Evolutionary conservation across 1,139 yeast genomes (phyloP), one percentile per base, ranked within the genome.

Genomic region (Kodamaea alishanica): DNA sequence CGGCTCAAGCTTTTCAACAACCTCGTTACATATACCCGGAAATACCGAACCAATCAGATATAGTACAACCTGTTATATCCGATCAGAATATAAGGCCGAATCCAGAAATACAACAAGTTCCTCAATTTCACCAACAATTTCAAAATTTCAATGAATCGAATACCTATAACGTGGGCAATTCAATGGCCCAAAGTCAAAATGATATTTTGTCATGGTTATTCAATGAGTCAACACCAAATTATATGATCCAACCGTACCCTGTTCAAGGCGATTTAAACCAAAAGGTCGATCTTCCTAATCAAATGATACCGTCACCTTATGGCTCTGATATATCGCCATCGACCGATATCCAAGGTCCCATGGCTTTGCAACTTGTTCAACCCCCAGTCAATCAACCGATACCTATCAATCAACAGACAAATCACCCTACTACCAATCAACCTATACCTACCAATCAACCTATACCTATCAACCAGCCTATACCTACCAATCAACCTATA

Each of bases 161-260:
- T 35, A 25, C 30, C 24, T 29, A 34, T 27, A 32, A 31, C 8
- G 34, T 33, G 8, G 25, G 35, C 11, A 28, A 22, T 30, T 30
- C 22, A 11, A 30, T 39, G 6, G 53, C 50, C 8, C 55, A 37
- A 43, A 46, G 41, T 26, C 73, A 66, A 39, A 64, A 54, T 32
- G 74, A 69, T 45, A 66, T 70, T 24, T 48, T 69, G 8, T 61
- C 69, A 11, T 70, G 75, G 75, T 50, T 70, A 7, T 65, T 65
- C 44, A 61, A 60, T 3, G 69, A 64, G 26, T 48, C 59, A 2
- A 52, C 56, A 22, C 55, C 58, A 5, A 34, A 26, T 6, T 26
- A 20, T 24, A 11, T 29, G 25, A 28, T 15, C 20, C 20, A 27
- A 22, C 8, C 33, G n/a, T 20, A 15, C 24, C 37, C 27, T 10